These are phyloP conservation scores for Xanthoceras sorbifolium DNA, from an alignment of 345 rosid species.

Conservation along the genomic window DNA sequence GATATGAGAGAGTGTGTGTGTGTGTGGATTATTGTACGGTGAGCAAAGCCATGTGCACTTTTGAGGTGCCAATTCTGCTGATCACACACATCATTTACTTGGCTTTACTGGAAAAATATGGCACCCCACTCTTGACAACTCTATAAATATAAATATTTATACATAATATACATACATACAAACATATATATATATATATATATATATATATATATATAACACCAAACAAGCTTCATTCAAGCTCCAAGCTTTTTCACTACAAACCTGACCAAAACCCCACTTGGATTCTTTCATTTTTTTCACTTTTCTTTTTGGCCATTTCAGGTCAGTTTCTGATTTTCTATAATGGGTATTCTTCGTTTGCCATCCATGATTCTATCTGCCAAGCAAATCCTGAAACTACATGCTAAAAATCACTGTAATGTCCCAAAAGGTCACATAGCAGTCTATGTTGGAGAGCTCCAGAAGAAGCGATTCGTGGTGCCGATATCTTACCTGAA, in stretches of 20 bases:
- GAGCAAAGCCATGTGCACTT: constrained; percentile 11
- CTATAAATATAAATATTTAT: not conserved
- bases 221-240: not conserved
- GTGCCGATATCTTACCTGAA: constrained; percentile 44
- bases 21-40: not conserved
- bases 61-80: not conserved
- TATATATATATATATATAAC: not conserved
- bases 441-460: constrained; percentile 49
- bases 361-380: not conserved
- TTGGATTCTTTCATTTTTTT: not conserved
- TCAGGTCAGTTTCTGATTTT: not conserved
- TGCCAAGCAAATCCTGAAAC: constrained; percentile 10
- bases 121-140: constrained; percentile 4
- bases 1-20: not conserved
- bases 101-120: constrained; percentile 6
- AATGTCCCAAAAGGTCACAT: constrained; percentile 48
- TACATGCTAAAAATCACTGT: not conserved
- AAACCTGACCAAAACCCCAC: not conserved
- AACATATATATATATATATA: not conserved
- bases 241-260: not conserved
- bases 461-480: constrained; percentile 39
- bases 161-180: not conserved
- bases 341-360: constrained; percentile 5
- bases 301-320: not conserved
- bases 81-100: not conserved